Conservation (phyloP, 805 yeast genomes). For the Pichia manshurica region DNA sequence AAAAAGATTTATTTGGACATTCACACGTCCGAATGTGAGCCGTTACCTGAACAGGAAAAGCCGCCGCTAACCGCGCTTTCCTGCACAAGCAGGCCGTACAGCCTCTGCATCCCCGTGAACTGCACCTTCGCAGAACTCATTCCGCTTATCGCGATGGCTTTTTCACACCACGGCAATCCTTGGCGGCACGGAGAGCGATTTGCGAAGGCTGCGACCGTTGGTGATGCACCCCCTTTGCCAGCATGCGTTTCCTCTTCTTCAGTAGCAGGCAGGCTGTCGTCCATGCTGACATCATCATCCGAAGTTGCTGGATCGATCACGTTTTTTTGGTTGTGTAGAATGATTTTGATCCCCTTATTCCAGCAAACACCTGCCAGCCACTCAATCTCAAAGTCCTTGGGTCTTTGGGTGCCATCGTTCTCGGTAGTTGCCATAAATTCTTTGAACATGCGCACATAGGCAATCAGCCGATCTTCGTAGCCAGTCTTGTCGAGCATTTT, state of each 20-base stretch:
- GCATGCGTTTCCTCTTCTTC: neutral
- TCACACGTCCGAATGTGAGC: too few species aligned
- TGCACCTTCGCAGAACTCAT: neutral
- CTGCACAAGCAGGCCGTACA: neutral
- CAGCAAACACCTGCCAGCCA: slow-evolving; percentile 34
- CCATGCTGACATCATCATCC: slow-evolving; percentile 1
- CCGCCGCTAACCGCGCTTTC: slow-evolving; percentile 1
- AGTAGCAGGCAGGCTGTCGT: neutral
- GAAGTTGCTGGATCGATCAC: neutral
- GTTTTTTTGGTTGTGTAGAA: slow-evolving; percentile 6
- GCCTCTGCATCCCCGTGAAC: neutral
- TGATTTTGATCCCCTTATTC: slow-evolving; percentile 33
- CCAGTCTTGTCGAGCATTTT: neutral
- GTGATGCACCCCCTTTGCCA: neutral
- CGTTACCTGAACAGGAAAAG: too few species aligned
- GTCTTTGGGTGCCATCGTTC: slow-evolving; percentile 3
- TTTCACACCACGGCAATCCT: neutral
- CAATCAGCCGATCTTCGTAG: neutral
- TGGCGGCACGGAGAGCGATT: neutral
- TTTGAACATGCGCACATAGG: slow-evolving; percentile 7
- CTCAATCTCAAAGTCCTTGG: slow-evolving; percentile 27
- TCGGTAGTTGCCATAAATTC: neutral
- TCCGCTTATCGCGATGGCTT: neutral
- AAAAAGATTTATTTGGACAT: too few species aligned
- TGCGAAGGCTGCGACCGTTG: neutral